phyloP scores from a whole-genome alignment of 495 filamentous ascomycete genomes.

The Podospora pseudopauciseta region DNA sequence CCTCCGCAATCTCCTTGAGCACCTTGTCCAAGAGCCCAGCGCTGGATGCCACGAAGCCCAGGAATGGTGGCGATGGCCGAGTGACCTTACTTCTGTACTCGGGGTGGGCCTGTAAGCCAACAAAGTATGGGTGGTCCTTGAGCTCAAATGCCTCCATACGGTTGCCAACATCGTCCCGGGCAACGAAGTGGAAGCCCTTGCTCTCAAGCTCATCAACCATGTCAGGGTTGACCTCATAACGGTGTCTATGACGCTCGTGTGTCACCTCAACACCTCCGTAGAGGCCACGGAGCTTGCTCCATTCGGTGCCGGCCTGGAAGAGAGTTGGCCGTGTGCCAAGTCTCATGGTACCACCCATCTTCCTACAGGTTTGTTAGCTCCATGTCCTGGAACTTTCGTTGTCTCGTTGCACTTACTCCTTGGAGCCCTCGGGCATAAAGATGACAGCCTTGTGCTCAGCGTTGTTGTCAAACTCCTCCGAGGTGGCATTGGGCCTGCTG shows the following conservation, averaged over 20 bases:
- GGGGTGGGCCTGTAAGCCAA: constrained; percentile 47
- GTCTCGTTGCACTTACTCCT: constrained; percentile 16
- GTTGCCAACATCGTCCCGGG: constrained; percentile 76
- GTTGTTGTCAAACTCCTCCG: constrained; percentile 60
- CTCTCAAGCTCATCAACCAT: constrained; percentile 57
- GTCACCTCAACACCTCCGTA: constrained; percentile 60
- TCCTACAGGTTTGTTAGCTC: constrained; percentile 29
- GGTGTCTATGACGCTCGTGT: constrained; percentile 67
- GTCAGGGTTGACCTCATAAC: constrained; percentile 73
- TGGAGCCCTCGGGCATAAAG: constrained; percentile 80
- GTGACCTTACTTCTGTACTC: constrained; percentile 23
- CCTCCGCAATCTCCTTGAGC: constrained; percentile 10
- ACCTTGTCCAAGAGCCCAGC: constrained; percentile 18
- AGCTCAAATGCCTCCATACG: constrained; percentile 93
- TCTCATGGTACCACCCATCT: constrained; percentile 91
- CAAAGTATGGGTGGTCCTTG: constrained; percentile 84
- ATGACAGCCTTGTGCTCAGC: constrained; percentile 65
- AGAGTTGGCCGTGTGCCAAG: constrained; percentile 70
- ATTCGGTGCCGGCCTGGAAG: constrained; percentile 76
- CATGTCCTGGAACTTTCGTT: not conserved
- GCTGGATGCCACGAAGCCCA: constrained; percentile 22
- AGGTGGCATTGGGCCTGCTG: constrained; percentile 57
- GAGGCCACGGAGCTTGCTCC: constrained; percentile 70
- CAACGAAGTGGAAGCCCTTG: constrained; percentile 61
- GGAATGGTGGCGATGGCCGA: constrained; percentile 8